Percentiles rank a stretch among this genome's conserved stretches.
phyloP scores from a whole-genome alignment of 306 rosid species.

The Medicago truncatula region DNA sequence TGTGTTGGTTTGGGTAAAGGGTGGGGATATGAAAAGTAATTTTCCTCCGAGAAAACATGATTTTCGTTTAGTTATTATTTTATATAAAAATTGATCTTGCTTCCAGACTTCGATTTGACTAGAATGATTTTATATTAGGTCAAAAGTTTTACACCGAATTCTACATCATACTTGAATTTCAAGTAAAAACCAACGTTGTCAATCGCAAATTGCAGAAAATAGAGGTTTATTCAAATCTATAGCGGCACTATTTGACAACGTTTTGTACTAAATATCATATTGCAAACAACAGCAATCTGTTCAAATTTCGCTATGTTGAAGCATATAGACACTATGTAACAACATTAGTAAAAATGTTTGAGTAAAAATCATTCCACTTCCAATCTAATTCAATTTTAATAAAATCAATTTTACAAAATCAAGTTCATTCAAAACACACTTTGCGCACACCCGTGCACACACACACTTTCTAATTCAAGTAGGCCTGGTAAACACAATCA shows the following conservation, averaged over 20 bases:
- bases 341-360: not conserved
- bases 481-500: conserved; percentile 14
- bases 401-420: conserved; percentile 2
- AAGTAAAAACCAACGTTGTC: not conserved
- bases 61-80: not conserved
- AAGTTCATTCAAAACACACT: not conserved
- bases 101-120: not conserved
- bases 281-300: too few species aligned
- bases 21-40: not conserved
- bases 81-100: not conserved
- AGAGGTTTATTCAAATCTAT: too few species aligned
- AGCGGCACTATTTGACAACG: too few species aligned
- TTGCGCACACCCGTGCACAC: not conserved
- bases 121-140: not conserved
- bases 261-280: too few species aligned
- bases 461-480: not conserved
- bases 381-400: not conserved
- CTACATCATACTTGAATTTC: not conserved
- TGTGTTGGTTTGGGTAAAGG: not conserved
- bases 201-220: too few species aligned
- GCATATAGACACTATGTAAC: too few species aligned
- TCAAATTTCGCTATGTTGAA: too few species aligned
- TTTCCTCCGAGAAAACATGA: not conserved
- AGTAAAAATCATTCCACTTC: not conserved
- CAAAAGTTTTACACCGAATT: not conserved